Conservation (phyloP, 371 early-diverging fungal genomes). For the Mortierella sp. region DNA sequence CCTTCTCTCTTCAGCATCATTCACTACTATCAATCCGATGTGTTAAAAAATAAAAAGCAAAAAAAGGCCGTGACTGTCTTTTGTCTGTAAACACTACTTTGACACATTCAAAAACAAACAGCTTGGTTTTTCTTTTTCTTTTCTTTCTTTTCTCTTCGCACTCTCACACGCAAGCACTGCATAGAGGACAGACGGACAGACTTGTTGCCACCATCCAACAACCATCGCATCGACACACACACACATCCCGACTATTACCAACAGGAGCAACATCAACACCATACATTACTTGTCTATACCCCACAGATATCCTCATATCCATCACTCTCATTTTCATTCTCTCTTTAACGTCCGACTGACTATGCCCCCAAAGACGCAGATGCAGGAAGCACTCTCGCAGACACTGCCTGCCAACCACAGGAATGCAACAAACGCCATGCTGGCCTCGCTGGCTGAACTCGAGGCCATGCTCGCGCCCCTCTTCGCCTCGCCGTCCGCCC, state of each 20-base stretch:
- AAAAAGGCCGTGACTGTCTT: not conserved
- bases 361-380: not conserved
- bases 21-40: too few relatives aligned
- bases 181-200: too few relatives aligned
- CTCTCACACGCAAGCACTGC: not conserved
- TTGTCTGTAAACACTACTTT: too few relatives aligned
- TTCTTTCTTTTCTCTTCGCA: not conserved
- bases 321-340: not conserved
- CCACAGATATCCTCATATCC: not conserved
- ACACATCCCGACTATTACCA: not conserved
- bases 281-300: not conserved
- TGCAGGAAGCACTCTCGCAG: slow-evolving; percentile 11
- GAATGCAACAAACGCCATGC: slow-evolving; percentile 46
- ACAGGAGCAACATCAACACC: not conserved
- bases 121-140: not conserved
- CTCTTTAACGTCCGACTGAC: too few relatives aligned
- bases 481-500: slow-evolving; percentile 45
- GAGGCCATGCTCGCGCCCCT: slow-evolving; percentile 67
- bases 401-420: slow-evolving; percentile 38
- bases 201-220: too few relatives aligned
- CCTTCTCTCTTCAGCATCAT: not conserved
- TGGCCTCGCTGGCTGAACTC: slow-evolving; percentile 43
- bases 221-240: not conserved
- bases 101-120: not conserved
- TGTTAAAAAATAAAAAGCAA: not conserved